phyloP scores from a whole-genome alignment of 495 filamentous ascomycete genomes.

The Penicillium fimorum region DNA sequence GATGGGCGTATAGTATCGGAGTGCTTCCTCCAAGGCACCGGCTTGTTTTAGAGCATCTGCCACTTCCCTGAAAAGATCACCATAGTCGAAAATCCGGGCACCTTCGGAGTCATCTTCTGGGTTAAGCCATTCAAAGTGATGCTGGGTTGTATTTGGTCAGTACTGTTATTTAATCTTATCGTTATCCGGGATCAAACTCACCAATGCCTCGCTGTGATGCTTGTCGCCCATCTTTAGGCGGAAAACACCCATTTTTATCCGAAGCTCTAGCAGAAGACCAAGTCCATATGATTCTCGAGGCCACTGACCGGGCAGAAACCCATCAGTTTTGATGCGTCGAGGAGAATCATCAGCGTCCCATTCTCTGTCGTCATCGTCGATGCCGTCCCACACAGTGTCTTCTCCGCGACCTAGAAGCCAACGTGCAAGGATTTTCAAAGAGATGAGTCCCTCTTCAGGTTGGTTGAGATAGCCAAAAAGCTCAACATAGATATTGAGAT shows the following conservation, averaged over 20 bases:
- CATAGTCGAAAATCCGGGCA: constrained; percentile 58
- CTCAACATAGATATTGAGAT: constrained; percentile 81
- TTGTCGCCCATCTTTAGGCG: constrained; percentile 61
- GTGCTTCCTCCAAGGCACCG: constrained; percentile 58
- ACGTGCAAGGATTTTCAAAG: constrained; percentile 67
- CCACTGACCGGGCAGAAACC: constrained; percentile 55
- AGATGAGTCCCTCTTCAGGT: constrained; percentile 61
- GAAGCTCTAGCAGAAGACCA: constrained; percentile 76
- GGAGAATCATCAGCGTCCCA: constrained; percentile 78
- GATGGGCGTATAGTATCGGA: constrained; percentile 72
- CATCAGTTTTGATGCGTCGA: constrained; percentile 56
- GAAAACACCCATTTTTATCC: constrained; percentile 83
- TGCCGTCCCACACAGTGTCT: constrained; percentile 79
- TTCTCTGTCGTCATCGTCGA: constrained; percentile 79
- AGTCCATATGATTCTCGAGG: constrained; percentile 63
- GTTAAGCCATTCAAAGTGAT: constrained; percentile 65
- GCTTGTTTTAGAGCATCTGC: constrained; percentile 63
- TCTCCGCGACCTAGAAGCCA: constrained; percentile 77
- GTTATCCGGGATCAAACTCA: constrained; percentile 38
- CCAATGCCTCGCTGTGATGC: constrained; percentile 72
- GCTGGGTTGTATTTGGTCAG: constrained; percentile 33
- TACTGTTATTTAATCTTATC: neutral
- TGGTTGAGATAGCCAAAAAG: constrained; percentile 63
- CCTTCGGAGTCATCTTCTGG: constrained; percentile 50
- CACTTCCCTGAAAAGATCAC: constrained; percentile 73